Evolutionary conservation across 2,329 filamentous ascomycete genomes (phyloP), one percentile per base, ranked within the genome.

Genomic region (Neofusicoccum cordaticola): DNA sequence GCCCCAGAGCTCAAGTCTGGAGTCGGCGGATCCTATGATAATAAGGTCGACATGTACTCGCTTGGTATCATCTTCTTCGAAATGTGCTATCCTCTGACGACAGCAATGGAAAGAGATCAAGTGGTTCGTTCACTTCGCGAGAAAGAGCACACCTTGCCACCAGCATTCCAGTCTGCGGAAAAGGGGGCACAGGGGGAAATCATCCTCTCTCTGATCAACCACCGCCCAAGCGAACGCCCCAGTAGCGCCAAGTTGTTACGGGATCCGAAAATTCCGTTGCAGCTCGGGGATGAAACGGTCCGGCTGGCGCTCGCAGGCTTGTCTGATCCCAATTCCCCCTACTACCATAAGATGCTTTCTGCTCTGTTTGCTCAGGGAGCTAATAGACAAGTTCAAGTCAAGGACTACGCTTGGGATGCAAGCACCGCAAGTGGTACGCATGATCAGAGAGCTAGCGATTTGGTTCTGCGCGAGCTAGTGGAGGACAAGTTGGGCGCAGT

Each of bases 21-120:
- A 5, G 88, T 88, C 5, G 85, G 85, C 37, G 90, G 90, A 3
- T 88, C 88, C 67, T 98, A 98, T 75, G 96, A 91, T 66, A 89
- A 92, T 65, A 98, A 97, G 77, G 93, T 98, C 1, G 95, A 99
- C 85, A 98, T 99, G 94, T 99, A 95, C 74, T 97, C 94, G 0
- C 83, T 99, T 47, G 95, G 95, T 0, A 91, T 99, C 68, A 98
- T 99, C 65, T 96, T 99, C 79, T 98, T 97, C 70, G 95, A 99
- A 77, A 99, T 99, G 95, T 96, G 91, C 72, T 82, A 86, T 68
- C 79, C 84, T 3, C 77, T 89, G 50, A 80, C 80, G 17, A 89
- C 87, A 0, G 82, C 80, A 2, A 89, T 88, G 85, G 88, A 90
- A 71, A 81, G 87, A 45, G 84, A 85, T 66, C 79, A 83, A 45